A percentile compares a stretch with the other conserved stretches of the same genome.
These are phyloP conservation scores for Ophiostoma sp. DNA, from an alignment of 2,329 filamentous ascomycete genomes.

Conservation along the genomic window DNA sequence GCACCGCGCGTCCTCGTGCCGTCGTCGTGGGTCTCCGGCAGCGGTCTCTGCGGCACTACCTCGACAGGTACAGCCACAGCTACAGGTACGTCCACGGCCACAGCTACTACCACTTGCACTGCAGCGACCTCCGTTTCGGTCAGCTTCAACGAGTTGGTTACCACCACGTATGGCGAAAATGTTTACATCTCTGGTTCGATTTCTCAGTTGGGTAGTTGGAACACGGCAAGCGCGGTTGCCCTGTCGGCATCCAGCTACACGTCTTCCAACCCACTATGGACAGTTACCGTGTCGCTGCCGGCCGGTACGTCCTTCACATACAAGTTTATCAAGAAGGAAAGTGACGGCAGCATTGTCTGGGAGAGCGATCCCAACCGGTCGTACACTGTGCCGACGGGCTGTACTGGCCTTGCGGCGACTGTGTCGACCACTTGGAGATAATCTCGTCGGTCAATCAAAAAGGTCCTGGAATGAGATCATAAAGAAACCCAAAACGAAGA, in stretches of 20 bases:
- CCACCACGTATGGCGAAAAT: conserved; percentile 56
- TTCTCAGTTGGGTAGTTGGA: conserved; percentile 58
- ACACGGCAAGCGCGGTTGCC: conserved; percentile 47
- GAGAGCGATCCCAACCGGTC: conserved; percentile 55
- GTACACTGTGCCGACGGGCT: conserved; percentile 32
- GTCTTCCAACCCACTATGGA: conserved; percentile 57
- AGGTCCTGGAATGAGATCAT: background rate
- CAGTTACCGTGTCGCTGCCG: conserved; percentile 48
- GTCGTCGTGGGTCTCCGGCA: conserved; percentile 33
- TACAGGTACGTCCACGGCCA: conserved; percentile 15
- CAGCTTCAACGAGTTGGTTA: conserved; percentile 55
- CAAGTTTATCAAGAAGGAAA: conserved; percentile 60
- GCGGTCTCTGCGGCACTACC: conserved; percentile 30
- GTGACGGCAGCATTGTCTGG: conserved; percentile 55
- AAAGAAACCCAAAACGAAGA: background rate
- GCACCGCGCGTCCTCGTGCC: conserved; percentile 24
- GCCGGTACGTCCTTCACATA: conserved; percentile 57
- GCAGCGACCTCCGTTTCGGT: conserved; percentile 50
- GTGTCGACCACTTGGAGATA: background rate
- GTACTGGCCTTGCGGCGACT: background rate
- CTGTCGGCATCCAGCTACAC: conserved; percentile 58
- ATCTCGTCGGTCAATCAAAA: background rate
- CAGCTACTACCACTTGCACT: conserved; percentile 16
- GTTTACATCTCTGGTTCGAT: conserved; percentile 61
- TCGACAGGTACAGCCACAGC: conserved; percentile 13